These are phyloP conservation scores for Rostrohypoxylon terebratum DNA, from an alignment of 495 filamentous ascomycete species.

Conservation along the genomic window DNA sequence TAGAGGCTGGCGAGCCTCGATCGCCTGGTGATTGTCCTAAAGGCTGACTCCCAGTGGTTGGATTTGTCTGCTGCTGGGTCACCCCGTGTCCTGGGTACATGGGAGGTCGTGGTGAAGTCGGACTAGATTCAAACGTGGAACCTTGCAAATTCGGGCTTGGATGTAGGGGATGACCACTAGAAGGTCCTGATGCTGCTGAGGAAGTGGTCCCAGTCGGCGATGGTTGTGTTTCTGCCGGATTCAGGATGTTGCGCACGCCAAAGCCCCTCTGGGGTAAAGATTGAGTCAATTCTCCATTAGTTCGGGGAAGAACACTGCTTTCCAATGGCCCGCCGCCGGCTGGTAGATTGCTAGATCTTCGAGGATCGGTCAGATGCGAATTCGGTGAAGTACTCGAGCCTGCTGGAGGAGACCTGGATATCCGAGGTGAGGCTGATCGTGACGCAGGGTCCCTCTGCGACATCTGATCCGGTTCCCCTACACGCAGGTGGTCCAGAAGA, in stretches of 20 bases:
- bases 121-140: constrained; percentile 50
- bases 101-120: constrained; percentile 42
- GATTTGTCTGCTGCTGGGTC: constrained; percentile 47
- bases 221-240: constrained; percentile 55
- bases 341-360: constrained; percentile 42
- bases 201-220: constrained; percentile 37
- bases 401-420: constrained; percentile 48
- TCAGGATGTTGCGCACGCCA: constrained; percentile 64
- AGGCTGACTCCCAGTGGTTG: constrained; percentile 48
- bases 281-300: constrained; percentile 50
- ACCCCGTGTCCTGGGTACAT: constrained; percentile 46
- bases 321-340: constrained; percentile 40
- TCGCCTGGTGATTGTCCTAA: constrained; percentile 49
- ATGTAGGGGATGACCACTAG: constrained; percentile 27
- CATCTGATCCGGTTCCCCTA: constrained; percentile 71
- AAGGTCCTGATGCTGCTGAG: constrained; percentile 37
- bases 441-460: constrained; percentile 66
- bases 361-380: constrained; percentile 42
- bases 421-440: constrained; percentile 60
- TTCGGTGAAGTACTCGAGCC: constrained; percentile 42
- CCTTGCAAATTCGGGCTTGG: constrained; percentile 44
- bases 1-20: constrained; percentile 55
- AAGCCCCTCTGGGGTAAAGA: constrained; percentile 56
- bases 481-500: constrained; percentile 59
- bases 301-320: constrained; percentile 39